Conservation (phyloP, 306 rosid species). For the apple (Malus domestica) region ASM211411v1 NC_041791.1:29363001-29363500, state of each 20-base stretch:
- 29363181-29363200: conserved; percentile 89
- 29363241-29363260: conserved; percentile 14
- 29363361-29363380: conserved; percentile 63
- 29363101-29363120: conserved; percentile 82
- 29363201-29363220: conserved; percentile 81
- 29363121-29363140: conserved; percentile 99
- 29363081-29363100: not conserved
- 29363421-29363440: conserved; percentile 96
- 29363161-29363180: conserved; percentile 73
- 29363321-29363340: conserved; percentile 81
- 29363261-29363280: not conserved
- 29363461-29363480: conserved; percentile 8
- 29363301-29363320: conserved; percentile 55
- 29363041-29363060: not conserved
- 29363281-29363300: not conserved
- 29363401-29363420: conserved; percentile 89
- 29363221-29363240: conserved; percentile 33
- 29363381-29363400: conserved; percentile 58
- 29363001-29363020: not conserved
- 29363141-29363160: conserved; percentile 86
- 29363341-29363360: conserved; percentile 81
- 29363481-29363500: conserved; percentile 10
- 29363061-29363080: not conserved
- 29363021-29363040: not conserved
- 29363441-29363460: conserved; percentile 62